Percentiles rank a stretch among this genome's conserved stretches.
Evolutionary conservation across 2,329 filamentous ascomycete genomes (phyloP).

Genomic region (Aspergillus udagawae): DNA sequence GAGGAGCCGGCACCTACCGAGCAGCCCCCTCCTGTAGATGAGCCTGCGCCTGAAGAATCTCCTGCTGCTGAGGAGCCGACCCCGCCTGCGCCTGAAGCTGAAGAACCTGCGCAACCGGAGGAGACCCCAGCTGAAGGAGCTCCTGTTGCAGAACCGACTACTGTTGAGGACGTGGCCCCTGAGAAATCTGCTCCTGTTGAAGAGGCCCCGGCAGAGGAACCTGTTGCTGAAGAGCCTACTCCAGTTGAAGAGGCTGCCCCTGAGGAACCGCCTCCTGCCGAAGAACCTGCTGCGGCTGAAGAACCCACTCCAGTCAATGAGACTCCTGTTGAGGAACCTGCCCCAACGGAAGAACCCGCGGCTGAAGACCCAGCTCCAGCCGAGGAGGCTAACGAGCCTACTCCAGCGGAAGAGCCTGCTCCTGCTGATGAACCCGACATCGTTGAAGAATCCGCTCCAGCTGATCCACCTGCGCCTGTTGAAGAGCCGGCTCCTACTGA

Average conservation of each 20-base stretch:
- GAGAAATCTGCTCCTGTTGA: conserved; percentile 1
- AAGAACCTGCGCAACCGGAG: conserved; percentile 1
- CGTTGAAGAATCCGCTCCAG: conserved; percentile 1
- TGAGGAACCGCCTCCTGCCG: conserved; percentile 11
- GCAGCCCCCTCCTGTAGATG: conserved; percentile 10
- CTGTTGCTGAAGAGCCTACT: conserved; percentile 9
- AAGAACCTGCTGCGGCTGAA: conserved; percentile 5
- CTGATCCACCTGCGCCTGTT: too few relatives aligned
- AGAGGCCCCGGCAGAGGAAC: conserved; percentile 7
- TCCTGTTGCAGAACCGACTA: conserved; percentile 2
- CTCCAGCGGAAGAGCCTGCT: conserved; percentile 9
- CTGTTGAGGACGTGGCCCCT: background rate
- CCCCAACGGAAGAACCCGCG: conserved; percentile 12
- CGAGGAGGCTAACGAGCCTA: conserved; percentile 12
- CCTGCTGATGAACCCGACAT: conserved; percentile 8
- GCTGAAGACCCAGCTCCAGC: conserved; percentile 10
- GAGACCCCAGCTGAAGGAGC: conserved; percentile 4
- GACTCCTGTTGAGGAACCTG: conserved; percentile 9
- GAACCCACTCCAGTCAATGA: background rate
- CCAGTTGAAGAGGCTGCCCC: conserved; percentile 11
- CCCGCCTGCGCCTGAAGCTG: background rate
- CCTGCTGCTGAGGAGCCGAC: conserved; percentile 6
- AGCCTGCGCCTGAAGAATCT: conserved; percentile 7
- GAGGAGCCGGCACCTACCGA: conserved; percentile 15
- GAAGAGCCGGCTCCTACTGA: background rate